Conservation (phyloP, 2,329 filamentous ascomycete species). For the Pseudogymnoascus sp. region DNA sequence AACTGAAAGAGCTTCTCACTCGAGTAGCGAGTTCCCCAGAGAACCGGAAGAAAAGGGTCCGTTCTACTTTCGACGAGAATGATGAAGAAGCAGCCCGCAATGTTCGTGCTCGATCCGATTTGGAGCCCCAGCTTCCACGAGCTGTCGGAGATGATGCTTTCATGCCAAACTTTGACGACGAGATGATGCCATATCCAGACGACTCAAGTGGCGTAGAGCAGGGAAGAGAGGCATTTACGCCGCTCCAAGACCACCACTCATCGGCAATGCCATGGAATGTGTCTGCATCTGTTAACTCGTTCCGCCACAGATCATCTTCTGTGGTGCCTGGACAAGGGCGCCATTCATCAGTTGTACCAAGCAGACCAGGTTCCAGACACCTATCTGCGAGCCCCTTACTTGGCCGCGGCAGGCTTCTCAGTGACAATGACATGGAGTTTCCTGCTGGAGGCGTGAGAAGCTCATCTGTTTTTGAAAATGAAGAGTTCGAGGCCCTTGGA, state of each 20-base stretch:
- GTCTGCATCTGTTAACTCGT: slow-evolving; percentile 45
- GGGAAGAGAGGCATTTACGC: slow-evolving; percentile 57
- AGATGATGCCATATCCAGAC: slow-evolving; percentile 8
- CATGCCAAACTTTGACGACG: slow-evolving; percentile 33
- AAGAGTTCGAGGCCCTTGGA: slow-evolving; percentile 37
- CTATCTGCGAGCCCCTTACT: slow-evolving; percentile 53
- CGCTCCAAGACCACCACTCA: slow-evolving; percentile 58
- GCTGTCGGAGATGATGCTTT: slow-evolving; percentile 23
- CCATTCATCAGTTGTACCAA: slow-evolving; percentile 19
- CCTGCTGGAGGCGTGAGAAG: slow-evolving; percentile 13
- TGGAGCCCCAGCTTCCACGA: slow-evolving; percentile 30
- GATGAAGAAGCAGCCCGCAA: slow-evolving; percentile 23
- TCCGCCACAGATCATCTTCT: slow-evolving; percentile 28
- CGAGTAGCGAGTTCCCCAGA: slow-evolving; percentile 9
- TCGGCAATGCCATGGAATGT: slow-evolving; percentile 63
- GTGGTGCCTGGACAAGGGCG: slow-evolving; percentile 32
- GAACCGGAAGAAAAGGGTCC: not conserved
- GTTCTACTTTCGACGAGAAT: slow-evolving; percentile 14
- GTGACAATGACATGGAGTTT: slow-evolving; percentile 19
- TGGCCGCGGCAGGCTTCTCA: slow-evolving; percentile 32
- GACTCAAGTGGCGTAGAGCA: slow-evolving; percentile 47
- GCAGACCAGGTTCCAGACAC: slow-evolving; percentile 40
- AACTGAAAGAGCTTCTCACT: slow-evolving; percentile 35
- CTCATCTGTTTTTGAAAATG: slow-evolving; percentile 15
- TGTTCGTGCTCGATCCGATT: slow-evolving; percentile 30